Percentiles rank a stretch among this genome's conserved stretches.
phyloP scores from a whole-genome alignment of 257 asterid genomes.

The Leonotis leonurus region DNA sequence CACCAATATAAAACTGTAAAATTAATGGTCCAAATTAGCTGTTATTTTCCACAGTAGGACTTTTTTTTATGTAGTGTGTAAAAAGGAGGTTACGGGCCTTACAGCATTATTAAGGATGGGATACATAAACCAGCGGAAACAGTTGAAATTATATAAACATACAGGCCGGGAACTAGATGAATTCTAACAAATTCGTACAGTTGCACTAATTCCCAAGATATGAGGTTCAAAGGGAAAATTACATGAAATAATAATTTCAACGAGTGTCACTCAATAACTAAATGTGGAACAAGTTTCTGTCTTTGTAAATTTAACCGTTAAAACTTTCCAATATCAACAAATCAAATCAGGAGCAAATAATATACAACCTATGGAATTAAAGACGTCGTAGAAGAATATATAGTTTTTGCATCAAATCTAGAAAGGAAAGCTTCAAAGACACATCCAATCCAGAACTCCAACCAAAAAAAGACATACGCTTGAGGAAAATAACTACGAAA shows the following conservation, averaged over 20 bases:
- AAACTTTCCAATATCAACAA: neutral
- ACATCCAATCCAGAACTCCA: neutral
- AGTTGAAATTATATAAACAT: neutral
- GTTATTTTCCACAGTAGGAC: too few species aligned
- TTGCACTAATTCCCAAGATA: neutral
- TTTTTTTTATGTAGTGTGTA: too few species aligned
- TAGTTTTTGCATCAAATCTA: constrained; percentile 7
- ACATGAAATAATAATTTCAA: neutral
- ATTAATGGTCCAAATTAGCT: too few species aligned
- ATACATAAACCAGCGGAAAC: constrained; percentile 1
- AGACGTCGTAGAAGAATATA: neutral
- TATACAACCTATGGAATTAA: neutral
- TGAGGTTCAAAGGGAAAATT: neutral
- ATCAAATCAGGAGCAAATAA: neutral
- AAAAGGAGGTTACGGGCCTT: too few species aligned
- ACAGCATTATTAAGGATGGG: neutral
- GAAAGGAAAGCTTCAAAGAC: neutral
- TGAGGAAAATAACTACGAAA: neutral
- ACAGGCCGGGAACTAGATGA: neutral
- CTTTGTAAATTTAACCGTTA: constrained; percentile 1
- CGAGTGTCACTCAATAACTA: neutral
- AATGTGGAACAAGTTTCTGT: neutral
- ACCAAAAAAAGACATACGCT: neutral
- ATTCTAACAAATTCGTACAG: neutral
- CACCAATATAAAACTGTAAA: neutral